Evolutionary conservation across 768 basidiomycete species (phyloP).

Genomic region (Lentinus tigrinus): DNA sequence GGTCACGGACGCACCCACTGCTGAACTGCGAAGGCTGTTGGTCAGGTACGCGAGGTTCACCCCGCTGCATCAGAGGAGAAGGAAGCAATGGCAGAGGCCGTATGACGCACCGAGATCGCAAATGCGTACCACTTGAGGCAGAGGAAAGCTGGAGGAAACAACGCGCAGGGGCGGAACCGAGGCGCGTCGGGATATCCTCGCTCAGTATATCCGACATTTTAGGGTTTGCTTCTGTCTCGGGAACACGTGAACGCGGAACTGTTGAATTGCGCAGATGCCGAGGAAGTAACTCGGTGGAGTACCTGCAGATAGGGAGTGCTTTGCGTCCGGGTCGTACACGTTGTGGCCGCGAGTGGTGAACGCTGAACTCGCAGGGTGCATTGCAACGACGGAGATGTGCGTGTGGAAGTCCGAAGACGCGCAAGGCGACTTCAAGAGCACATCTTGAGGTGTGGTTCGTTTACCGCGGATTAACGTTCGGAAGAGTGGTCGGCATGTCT

Average conservation of each 20-base stretch:
- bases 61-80: not conserved
- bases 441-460: not conserved
- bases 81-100: not conserved
- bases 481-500: not conserved
- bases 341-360: too few relatives aligned
- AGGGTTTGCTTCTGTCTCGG: not conserved
- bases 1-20: conserved; percentile 6
- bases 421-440: too few relatives aligned
- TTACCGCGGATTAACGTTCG: not conserved
- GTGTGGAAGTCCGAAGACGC: too few relatives aligned
- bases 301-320: not conserved
- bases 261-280: not conserved
- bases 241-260: not conserved
- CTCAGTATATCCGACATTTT: conserved; percentile 18
- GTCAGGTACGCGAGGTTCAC: conserved; percentile 3
- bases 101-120: conserved; percentile 2
- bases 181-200: conserved; percentile 16
- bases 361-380: too few relatives aligned
- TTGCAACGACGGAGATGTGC: too few relatives aligned
- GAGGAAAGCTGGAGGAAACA: not conserved
- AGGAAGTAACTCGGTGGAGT: not conserved
- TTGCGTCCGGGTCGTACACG: too few relatives aligned
- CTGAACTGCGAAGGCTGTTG: conserved; percentile 7
- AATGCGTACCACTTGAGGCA: not conserved
- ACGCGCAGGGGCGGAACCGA: conserved; percentile 2